A percentile compares a stretch with the other conserved stretches of the same genome.
Evolutionary conservation across 805 yeast genomes (phyloP).

Genomic region (Saccharomycopsis capsularis): DNA sequence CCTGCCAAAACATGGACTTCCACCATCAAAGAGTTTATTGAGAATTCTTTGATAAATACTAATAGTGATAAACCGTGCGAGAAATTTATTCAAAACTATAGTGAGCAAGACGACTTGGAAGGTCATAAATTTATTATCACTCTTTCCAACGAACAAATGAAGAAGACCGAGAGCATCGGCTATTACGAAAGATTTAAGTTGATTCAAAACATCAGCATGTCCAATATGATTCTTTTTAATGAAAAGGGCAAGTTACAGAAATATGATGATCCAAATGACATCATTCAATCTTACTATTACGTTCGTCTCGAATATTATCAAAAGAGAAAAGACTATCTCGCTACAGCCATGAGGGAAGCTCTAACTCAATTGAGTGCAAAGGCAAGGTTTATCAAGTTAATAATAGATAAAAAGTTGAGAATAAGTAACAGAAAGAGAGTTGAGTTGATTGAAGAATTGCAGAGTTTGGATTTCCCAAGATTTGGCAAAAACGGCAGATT

Average conservation of each 20-base stretch:
- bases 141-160: constrained; percentile 75
- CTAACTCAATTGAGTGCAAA: constrained; percentile 71
- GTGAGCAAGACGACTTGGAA: constrained; percentile 73
- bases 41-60: constrained; percentile 24
- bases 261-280: constrained; percentile 69
- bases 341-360: constrained; percentile 61
- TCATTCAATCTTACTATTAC: constrained; percentile 75
- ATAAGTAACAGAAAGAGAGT: constrained; percentile 72
- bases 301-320: constrained; percentile 87
- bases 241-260: constrained; percentile 79
- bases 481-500: constrained; percentile 38
- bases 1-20: constrained; percentile 93
- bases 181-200: constrained; percentile 80
- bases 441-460: constrained; percentile 56
- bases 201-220: constrained; percentile 55
- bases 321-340: constrained; percentile 77
- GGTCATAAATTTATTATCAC: constrained; percentile 75
- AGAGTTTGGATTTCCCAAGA: constrained; percentile 62
- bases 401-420: constrained; percentile 63
- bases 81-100: constrained; percentile 20
- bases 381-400: constrained; percentile 86
- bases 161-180: constrained; percentile 65
- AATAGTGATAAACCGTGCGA: constrained; percentile 59
- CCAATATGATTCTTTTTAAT: constrained; percentile 96
- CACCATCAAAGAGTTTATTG: constrained; percentile 75